A percentile compares a stretch with the other conserved stretches of the same genome.
Conservation (phyloP, 1,139 yeast genomes). For the Saccharomyces uvarum region DNA sequence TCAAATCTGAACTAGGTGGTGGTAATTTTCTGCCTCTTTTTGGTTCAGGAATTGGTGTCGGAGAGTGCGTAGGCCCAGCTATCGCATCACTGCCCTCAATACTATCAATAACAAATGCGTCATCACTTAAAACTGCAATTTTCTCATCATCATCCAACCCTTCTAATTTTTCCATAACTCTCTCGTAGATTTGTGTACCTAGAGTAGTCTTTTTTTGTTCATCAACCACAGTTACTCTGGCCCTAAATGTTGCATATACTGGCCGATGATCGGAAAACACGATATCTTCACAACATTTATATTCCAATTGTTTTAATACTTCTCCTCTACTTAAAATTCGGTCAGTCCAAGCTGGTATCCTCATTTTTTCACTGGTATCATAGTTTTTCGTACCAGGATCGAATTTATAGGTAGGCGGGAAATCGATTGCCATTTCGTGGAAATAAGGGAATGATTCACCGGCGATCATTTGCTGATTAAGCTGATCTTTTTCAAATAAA, state of each 20-base stretch:
- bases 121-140: constrained; percentile 31
- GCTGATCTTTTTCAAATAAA: constrained; percentile 70
- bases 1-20: constrained; percentile 76
- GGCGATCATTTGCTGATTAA: constrained; percentile 70
- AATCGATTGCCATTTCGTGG: constrained; percentile 68
- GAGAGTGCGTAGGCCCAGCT: constrained; percentile 4
- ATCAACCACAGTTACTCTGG: constrained; percentile 63
- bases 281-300: constrained; percentile 54
- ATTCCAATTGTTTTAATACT: constrained; percentile 54
- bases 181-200: constrained; percentile 50
- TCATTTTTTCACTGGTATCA: constrained; percentile 84
- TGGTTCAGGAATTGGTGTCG: constrained; percentile 16
- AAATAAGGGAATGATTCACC: constrained; percentile 84
- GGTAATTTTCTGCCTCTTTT: constrained; percentile 43
- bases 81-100: constrained; percentile 9
- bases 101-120: constrained; percentile 13
- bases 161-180: constrained; percentile 20
- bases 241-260: constrained; percentile 69
- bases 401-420: constrained; percentile 88
- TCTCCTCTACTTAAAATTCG: constrained; percentile 55
- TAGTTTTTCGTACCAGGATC: constrained; percentile 79
- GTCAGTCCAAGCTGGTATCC: constrained; percentile 97
- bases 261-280: constrained; percentile 91
- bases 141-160: constrained; percentile 32
- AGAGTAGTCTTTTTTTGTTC: constrained; percentile 52